phyloP scores from a whole-genome alignment of 208 protist species.

The Porcisia hertigi region DNA sequence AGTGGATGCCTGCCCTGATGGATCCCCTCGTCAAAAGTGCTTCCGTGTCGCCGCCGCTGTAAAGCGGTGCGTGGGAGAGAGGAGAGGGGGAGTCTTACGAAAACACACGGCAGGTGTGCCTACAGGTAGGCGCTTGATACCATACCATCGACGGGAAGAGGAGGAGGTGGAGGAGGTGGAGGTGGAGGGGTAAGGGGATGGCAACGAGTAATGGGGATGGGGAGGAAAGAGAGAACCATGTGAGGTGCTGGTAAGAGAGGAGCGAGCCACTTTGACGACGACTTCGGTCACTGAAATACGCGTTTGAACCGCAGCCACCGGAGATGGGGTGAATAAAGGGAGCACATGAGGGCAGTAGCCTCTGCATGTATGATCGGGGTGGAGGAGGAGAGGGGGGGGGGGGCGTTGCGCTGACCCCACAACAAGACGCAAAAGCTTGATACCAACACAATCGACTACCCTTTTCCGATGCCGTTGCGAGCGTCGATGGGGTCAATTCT shows the following conservation, averaged over 20 bases:
- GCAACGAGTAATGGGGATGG: not conserved
- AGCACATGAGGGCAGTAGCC: not conserved
- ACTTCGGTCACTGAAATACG: not conserved
- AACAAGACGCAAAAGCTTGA: not conserved
- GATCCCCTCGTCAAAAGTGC: not conserved
- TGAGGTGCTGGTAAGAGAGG: not conserved
- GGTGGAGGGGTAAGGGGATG: too few relatives aligned
- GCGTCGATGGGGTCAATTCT: not conserved
- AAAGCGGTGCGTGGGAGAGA: not conserved
- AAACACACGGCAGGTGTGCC: not conserved
- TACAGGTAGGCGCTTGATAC: not conserved
- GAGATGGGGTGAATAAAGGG: not conserved
- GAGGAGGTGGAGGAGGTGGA: not conserved
- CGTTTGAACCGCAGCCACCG: not conserved
- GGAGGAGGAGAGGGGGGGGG: not conserved
- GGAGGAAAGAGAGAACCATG: conserved; percentile 2
- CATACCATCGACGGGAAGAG: not conserved
- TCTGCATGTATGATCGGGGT: not conserved
- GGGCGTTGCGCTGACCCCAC: too few relatives aligned
- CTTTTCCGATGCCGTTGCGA: not conserved
- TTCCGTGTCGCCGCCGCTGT: not conserved
- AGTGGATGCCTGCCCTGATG: not conserved
- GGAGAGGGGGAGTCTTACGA: not conserved
- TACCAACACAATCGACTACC: not conserved
- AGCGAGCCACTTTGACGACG: not conserved